phyloP scores from a whole-genome alignment of 257 asterid genomes.

The Vinca minor region DNA sequence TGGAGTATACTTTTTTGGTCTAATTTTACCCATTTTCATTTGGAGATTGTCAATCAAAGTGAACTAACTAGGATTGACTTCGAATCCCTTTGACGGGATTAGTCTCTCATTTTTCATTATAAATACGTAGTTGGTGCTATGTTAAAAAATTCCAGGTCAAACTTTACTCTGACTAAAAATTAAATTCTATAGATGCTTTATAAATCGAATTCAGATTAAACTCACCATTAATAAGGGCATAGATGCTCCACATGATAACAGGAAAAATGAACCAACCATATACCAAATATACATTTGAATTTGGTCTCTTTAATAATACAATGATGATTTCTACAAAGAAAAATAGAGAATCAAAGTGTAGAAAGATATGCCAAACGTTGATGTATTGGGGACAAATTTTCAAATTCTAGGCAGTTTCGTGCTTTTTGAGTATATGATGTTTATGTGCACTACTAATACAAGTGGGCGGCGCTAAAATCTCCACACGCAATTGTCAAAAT shows the following conservation, averaged over 20 bases:
- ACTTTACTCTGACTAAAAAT: too few relatives aligned
- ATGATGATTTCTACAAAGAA: background rate
- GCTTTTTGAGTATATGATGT: slow-evolving; percentile 4
- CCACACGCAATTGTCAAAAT: background rate
- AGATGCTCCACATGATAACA: too few relatives aligned
- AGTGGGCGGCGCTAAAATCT: slow-evolving; percentile 6
- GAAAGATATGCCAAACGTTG: slow-evolving; percentile 5
- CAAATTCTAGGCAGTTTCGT: background rate
- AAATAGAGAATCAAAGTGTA: background rate
- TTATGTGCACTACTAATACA: background rate
- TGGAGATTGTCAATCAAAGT: background rate
- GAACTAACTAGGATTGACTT: too few relatives aligned
- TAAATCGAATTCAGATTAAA: too few relatives aligned
- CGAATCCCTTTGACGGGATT: too few relatives aligned
- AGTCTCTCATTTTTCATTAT: too few relatives aligned
- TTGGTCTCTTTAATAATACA: background rate
- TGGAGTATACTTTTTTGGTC: too few relatives aligned
- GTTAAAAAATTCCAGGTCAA: too few relatives aligned
- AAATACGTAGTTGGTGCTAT: too few relatives aligned
- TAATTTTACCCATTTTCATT: too few relatives aligned
- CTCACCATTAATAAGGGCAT: too few relatives aligned
- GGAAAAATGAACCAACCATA: background rate
- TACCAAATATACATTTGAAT: background rate
- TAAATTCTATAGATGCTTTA: too few relatives aligned
- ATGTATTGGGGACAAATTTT: slow-evolving; percentile 12